Conservation (phyloP, 441 rosid genomes). For the Pelargonium myrrhifolium region DNA sequence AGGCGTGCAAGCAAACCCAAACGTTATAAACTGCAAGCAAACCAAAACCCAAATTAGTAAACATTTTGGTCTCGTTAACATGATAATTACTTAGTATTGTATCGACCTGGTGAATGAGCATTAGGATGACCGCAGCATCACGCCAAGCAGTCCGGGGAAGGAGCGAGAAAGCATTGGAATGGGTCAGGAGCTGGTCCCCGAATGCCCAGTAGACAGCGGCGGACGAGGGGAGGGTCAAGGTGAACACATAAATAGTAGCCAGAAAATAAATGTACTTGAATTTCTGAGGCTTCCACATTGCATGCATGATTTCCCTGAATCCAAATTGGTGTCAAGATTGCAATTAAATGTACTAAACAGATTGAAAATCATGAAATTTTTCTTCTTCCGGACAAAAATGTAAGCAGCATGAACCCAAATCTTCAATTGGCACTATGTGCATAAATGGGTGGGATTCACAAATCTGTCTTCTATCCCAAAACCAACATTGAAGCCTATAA, state of each 20-base stretch:
- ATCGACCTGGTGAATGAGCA: conserved; percentile 54
- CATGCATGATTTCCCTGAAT: conserved; percentile 60
- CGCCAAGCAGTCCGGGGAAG: conserved; percentile 42
- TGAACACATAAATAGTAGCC: conserved; percentile 49
- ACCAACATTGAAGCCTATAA: conserved; percentile 9
- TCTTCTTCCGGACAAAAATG: neutral
- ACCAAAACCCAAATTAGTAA: neutral
- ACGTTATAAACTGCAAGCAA: conserved; percentile 46
- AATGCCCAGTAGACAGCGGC: conserved; percentile 52
- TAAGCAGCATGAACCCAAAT: conserved; percentile 5
- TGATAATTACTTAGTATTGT: neutral
- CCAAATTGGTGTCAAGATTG: neutral
- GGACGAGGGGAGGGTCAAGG: conserved; percentile 51
- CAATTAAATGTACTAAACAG: too few species aligned
- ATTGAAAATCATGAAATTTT: too few species aligned
- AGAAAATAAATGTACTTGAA: conserved; percentile 49
- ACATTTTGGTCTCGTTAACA: too few species aligned
- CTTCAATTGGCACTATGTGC: neutral
- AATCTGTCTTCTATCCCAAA: conserved; percentile 6
- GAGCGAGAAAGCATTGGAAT: conserved; percentile 52
- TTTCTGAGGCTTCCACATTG: conserved; percentile 59
- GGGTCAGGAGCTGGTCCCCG: conserved; percentile 48
- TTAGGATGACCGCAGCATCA: conserved; percentile 42
- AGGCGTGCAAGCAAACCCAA: conserved; percentile 52
- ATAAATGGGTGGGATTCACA: neutral